Percentiles rank a stretch among this genome's conserved stretches.
These are phyloP conservation scores for Exophiala dermatitidis DNA, from an alignment of 2,329 filamentous ascomycete species.

Conservation along the genomic window DNA sequence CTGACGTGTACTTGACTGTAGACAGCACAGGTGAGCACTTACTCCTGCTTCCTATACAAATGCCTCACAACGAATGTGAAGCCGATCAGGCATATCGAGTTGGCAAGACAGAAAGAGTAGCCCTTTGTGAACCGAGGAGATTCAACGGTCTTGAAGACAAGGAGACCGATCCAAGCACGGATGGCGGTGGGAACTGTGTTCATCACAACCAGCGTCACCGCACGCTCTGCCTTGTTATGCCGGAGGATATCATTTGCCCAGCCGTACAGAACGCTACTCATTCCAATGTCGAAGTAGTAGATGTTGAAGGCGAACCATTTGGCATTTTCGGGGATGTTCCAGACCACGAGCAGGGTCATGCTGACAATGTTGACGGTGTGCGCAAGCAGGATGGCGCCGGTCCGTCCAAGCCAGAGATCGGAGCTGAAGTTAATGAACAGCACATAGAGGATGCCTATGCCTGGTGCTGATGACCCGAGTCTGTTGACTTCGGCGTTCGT, in stretches of 20 bases:
- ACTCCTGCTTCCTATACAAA: not conserved
- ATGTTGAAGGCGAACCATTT: conserved; percentile 2
- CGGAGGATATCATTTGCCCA: conserved; percentile 45
- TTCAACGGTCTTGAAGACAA: conserved; percentile 45
- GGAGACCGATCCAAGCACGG: conserved; percentile 49
- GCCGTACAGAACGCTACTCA: not conserved
- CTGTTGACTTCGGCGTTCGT: conserved; percentile 39
- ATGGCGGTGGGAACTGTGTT: conserved; percentile 48
- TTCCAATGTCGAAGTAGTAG: not conserved
- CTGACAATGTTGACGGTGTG: conserved; percentile 35
- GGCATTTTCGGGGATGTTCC: conserved; percentile 27
- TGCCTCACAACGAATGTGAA: not conserved
- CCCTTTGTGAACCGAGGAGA: conserved; percentile 39
- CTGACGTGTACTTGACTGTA: not conserved
- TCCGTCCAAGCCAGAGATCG: not conserved
- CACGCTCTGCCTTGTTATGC: conserved; percentile 42
- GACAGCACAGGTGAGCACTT: not conserved
- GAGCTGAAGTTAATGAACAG: conserved; percentile 1
- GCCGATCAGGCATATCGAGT: conserved; percentile 33
- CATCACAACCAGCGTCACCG: conserved; percentile 46
- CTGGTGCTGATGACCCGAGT: conserved; percentile 40
- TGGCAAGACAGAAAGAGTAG: conserved; percentile 37
- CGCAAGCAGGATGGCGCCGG: conserved; percentile 38
- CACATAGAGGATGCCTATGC: conserved; percentile 36
- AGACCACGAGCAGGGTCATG: conserved; percentile 25